Evolutionary conservation across 768 basidiomycete genomes (phyloP), one percentile per base, ranked within the genome.

Genomic region (Boletellus ananas): DNA sequence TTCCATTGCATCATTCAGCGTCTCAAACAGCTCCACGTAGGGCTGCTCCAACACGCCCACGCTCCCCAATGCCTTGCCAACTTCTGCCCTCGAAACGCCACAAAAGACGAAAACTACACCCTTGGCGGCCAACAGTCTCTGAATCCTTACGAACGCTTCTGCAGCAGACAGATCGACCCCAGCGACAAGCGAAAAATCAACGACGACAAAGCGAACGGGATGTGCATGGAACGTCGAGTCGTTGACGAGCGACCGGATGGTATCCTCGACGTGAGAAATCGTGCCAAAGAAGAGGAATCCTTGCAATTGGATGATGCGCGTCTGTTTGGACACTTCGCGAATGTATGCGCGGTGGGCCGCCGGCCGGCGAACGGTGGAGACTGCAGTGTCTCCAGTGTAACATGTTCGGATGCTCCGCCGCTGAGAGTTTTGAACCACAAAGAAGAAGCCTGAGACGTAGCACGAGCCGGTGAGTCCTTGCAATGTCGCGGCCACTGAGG

Each of bases 251-350:
- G 76, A 75, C 9, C 90, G 81, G 45, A 97, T 90, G 11, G 88
- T 81, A 42, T 88, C 86, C 67, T 99, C 95, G 53, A 96, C 93
- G 40, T 83, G 74, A 0, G 87, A 77, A 57, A 98, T 96, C 0
- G 96, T 99, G 3, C 95, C 91, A 63, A 94, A 93, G 75, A 94
- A 94, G 27, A 94, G 74, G 72, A 90, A 93, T 75, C 90, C 92
- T 74, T 97, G 96, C 1, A 97, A 71, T 48, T 86, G 83, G 59
- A 97, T 74, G 37, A 97, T 83, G 5, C 85, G 84, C 0, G 94
- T 96, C 69, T 96, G 94, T 55, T 84, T 86, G 5, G 95, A 90
- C 20, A 94, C 90, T 52, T 93, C 87, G n/a, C 85, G 85, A 23
- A 99, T 83, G 67, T 95, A 97, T 3, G 83, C 85, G 13, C 91